Base-by-base conservation (phyloP, 805 yeast genomes). In the Saccharomyces jurei region DNA sequence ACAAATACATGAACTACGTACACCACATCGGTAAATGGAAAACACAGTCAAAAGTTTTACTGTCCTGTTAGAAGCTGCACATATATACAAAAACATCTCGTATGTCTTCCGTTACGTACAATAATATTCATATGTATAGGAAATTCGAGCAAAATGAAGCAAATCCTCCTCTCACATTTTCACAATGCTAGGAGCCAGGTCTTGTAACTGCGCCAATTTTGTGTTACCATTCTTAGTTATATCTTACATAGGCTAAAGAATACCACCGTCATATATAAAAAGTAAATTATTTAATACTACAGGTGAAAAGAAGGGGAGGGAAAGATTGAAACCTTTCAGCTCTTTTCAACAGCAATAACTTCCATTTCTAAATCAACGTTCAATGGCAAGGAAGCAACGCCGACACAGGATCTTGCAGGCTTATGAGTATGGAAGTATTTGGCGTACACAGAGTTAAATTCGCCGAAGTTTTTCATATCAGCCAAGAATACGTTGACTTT, bases 401-500 rank as follows among this genome's bases (percentile, higher is more conserved):
- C 97, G 63, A 92, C 96, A 78, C 97, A 92, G 2, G 97, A 87
- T 81, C 98, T 87, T 41, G 98, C 97, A 50, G 98, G 97, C 71
- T 86, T 86, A 75, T 85, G 90, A 48, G 73, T 75, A 66, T 71
- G 78, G 77, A 88, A 88, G 73, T 86, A 84, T 71, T 83, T 70
- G 51, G 81, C 82, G 74, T 92, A 92, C 52, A 87, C 94, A 61
- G 77, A 79, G 75, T 92, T 92, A 77, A 92, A 87, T 60, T 81
- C 86, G 57, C 80, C 87, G 67, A 92, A 92, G 69, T 87, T 81
- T 64, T 76, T 75, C 85, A 92, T 92, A 73, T 92, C 96, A 56
- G 96, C 83, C 71, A 92, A 81, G 79, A 88, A 92, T 60, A 91
- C 80, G 70, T 85, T 91, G 65, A 74, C 85, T 77, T 92, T 92